Percentiles rank a stretch among this genome's conserved stretches.
These are phyloP conservation scores for Claviceps digitariae DNA, from an alignment of 2,329 filamentous ascomycete species.

Conservation along the genomic window DNA sequence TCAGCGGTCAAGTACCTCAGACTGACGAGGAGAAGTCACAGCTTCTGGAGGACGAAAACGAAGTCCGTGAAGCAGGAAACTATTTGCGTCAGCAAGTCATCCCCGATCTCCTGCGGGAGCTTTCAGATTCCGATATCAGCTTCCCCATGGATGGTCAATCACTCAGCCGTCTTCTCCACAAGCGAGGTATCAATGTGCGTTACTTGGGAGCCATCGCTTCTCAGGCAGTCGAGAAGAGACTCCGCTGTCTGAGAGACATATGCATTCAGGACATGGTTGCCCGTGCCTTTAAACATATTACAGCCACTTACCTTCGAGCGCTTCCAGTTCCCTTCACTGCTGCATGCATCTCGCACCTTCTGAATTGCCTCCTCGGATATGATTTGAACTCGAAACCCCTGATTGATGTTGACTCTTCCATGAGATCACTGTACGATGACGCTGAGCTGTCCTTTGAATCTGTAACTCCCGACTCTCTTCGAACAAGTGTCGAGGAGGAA, in stretches of 20 bases:
- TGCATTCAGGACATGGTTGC: slow-evolving; percentile 85
- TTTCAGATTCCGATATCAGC: slow-evolving; percentile 83
- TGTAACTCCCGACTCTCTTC: slow-evolving; percentile 60
- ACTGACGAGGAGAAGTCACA: slow-evolving; percentile 81
- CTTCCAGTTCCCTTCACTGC: slow-evolving; percentile 70
- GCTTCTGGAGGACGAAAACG: slow-evolving; percentile 70
- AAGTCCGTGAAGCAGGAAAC: slow-evolving; percentile 71
- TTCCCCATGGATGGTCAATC: slow-evolving; percentile 99
- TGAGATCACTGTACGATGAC: slow-evolving; percentile 68
- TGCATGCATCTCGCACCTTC: slow-evolving; percentile 67
- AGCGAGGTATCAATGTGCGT: slow-evolving; percentile 91
- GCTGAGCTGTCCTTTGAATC: slow-evolving; percentile 70
- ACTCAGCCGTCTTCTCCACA: slow-evolving; percentile 77
- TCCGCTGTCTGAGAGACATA: slow-evolving; percentile 65
- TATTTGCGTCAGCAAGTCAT: slow-evolving; percentile 67
- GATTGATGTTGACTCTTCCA: slow-evolving; percentile 60
- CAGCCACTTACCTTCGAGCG: slow-evolving; percentile 64
- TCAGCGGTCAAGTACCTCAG: slow-evolving; percentile 82
- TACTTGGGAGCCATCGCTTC: slow-evolving; percentile 80
- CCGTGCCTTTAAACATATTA: slow-evolving; percentile 90
- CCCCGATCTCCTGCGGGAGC: slow-evolving; percentile 72
- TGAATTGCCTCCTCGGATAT: slow-evolving; percentile 83
- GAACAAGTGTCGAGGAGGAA: slow-evolving; percentile 57
- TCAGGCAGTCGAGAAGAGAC: slow-evolving; percentile 54
- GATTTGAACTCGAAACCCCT: slow-evolving; percentile 64